Conservation (phyloP, 2,329 filamentous ascomycete species). For the Colletotrichum chlorophyti region DNA sequence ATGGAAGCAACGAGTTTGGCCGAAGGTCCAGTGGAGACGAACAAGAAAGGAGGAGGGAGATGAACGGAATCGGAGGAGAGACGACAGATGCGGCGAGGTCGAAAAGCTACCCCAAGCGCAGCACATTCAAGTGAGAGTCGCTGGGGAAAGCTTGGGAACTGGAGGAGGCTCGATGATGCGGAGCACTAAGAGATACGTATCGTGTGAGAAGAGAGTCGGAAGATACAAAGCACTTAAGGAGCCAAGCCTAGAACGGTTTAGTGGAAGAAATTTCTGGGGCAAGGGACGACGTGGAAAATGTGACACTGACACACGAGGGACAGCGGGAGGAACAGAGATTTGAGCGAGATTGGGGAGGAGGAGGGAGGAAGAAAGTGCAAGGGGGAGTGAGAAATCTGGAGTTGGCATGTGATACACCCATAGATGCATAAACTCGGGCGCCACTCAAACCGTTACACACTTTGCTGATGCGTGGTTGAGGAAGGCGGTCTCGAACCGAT, state of each 20-base stretch:
- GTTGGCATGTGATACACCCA: conserved; percentile 31
- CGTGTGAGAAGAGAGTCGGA: too few species aligned
- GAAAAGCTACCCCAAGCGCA: conserved; percentile 7
- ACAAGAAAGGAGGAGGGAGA: too few species aligned
- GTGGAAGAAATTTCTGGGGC: conserved; percentile 18
- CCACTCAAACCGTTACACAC: not conserved
- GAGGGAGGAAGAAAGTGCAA: not conserved
- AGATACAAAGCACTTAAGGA: conserved; percentile 13
- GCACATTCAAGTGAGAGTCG: too few species aligned
- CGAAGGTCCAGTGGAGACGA: too few species aligned
- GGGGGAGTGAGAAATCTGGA: not conserved
- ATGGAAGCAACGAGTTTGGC: conserved; percentile 24
- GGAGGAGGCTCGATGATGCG: conserved; percentile 15
- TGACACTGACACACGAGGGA: conserved; percentile 23
- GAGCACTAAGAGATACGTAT: conserved; percentile 13
- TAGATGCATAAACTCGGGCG: conserved; percentile 11
- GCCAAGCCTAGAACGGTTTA: conserved; percentile 26
- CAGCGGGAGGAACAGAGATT: conserved; percentile 17
- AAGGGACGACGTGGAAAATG: conserved; percentile 4
- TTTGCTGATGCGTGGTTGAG: not conserved
- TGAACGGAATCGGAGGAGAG: too few species aligned
- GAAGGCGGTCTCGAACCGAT: too few species aligned
- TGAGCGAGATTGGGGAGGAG: not conserved
- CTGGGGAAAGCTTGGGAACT: conserved; percentile 28
- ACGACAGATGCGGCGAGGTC: not conserved